phyloP scores from a whole-genome alignment of 2,329 filamentous ascomycete species.

The Aspergillus pseudoterreus region DNA sequence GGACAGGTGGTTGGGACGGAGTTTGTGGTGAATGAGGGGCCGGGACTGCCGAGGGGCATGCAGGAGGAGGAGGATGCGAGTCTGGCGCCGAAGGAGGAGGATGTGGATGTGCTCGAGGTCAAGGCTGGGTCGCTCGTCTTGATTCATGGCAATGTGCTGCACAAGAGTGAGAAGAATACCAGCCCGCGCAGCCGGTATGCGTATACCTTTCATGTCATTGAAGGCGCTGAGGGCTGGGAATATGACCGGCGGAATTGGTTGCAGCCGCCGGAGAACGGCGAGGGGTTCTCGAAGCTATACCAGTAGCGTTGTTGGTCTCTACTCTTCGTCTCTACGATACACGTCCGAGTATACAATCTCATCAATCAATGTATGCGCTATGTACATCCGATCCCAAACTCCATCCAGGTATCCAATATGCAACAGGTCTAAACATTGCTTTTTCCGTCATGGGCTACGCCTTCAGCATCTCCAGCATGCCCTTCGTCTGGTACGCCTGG shows the following conservation, averaged over 20 bases:
- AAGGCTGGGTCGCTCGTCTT: conserved; percentile 86
- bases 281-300: conserved; percentile 69
- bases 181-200: conserved; percentile 86
- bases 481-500: conserved; percentile 73
- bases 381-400: conserved; percentile 13
- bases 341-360: no score
- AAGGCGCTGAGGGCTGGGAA: conserved; percentile 60
- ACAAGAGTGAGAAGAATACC: conserved; percentile 92
- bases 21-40: conserved; percentile 67
- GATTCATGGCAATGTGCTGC: conserved; percentile 92
- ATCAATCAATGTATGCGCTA: conserved; percentile 1
- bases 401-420: conserved; percentile 17
- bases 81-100: conserved; percentile 25
- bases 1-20: conserved; percentile 48
- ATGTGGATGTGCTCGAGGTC: conserved; percentile 79
- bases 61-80: conserved; percentile 40
- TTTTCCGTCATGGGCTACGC: neutral
- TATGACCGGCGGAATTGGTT: conserved; percentile 94
- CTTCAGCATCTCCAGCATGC: conserved; percentile 78
- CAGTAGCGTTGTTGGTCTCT: neutral
- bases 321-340: no score
- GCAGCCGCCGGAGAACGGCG: conserved; percentile 74
- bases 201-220: conserved; percentile 97
- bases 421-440: conserved; percentile 7
- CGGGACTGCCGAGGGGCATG: conserved; percentile 58